Conservation (phyloP, 495 filamentous ascomycete species). For the Aspergillus diversus region DNA sequence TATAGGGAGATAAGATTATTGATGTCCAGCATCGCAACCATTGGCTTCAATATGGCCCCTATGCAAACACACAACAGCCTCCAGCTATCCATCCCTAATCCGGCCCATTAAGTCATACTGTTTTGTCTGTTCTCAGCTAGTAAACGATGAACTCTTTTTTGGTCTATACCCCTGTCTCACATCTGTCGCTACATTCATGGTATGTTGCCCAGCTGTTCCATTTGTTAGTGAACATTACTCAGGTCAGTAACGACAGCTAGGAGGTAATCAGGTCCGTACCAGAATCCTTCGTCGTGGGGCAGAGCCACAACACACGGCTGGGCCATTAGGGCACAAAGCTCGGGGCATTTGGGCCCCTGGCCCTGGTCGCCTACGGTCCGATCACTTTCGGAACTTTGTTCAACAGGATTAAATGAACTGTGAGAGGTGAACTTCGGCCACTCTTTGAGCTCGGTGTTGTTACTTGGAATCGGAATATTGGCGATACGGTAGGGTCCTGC, state of each 20-base stretch:
- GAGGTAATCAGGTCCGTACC: slow-evolving; percentile 25
- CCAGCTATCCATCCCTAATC: not conserved
- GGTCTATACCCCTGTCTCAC: not conserved
- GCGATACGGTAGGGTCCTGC: not conserved
- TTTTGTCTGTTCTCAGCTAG: too few relatives aligned
- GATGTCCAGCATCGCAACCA: not conserved
- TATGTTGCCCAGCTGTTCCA: not conserved
- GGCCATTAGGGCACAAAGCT: slow-evolving; percentile 32
- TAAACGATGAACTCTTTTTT: not conserved
- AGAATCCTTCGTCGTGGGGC: slow-evolving; percentile 34
- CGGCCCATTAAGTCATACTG: not conserved
- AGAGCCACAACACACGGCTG: slow-evolving; percentile 35
- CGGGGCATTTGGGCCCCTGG: slow-evolving; percentile 19
- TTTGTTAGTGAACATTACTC: not conserved
- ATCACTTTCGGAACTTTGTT: not conserved
- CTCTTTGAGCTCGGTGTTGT: not conserved
- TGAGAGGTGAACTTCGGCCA: not conserved
- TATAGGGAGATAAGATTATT: not conserved
- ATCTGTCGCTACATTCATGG: not conserved
- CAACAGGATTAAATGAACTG: not conserved
- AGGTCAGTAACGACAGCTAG: not conserved
- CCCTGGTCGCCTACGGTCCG: slow-evolving; percentile 9
- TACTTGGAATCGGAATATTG: not conserved
- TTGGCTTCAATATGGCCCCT: too few relatives aligned
- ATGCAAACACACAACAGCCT: too few relatives aligned